phyloP scores from a whole-genome alignment of 2,329 filamentous ascomycete genomes.

The Phoma sp. region DNA sequence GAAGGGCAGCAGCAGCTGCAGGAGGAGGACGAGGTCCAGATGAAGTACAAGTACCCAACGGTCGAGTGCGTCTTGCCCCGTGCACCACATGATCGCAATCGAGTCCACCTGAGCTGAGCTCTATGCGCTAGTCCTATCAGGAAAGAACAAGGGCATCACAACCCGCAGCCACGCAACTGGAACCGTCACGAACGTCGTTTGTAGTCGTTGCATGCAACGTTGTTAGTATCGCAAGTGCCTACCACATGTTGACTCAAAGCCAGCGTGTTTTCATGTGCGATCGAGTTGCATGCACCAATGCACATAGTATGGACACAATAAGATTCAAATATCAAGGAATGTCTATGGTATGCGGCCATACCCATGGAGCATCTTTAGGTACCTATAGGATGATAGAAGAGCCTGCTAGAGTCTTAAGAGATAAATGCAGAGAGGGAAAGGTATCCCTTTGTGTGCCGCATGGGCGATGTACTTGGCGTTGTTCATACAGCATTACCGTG shows the following conservation, averaged over 20 bases:
- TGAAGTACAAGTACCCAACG: slow-evolving; percentile 15
- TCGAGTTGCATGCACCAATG: no score
- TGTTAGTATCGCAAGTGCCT: background rate
- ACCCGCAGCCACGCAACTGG: slow-evolving; percentile 2
- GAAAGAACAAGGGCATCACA: slow-evolving; percentile 6
- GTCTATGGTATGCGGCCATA: no score
- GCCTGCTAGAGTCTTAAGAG: no score
- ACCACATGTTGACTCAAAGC: background rate
- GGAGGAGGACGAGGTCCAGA: slow-evolving; percentile 1
- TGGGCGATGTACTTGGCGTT: no score
- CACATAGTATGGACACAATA: no score
- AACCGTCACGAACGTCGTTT: background rate
- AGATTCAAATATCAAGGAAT: no score
- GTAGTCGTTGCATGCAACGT: background rate
- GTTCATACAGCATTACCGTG: no score
- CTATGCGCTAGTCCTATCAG: slow-evolving; percentile 13
- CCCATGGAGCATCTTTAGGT: no score
- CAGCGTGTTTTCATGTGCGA: background rate
- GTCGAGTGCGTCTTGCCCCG: slow-evolving; percentile 7
- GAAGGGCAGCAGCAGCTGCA: background rate
- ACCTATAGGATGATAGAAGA: no score
- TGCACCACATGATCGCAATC: slow-evolving; percentile 16
- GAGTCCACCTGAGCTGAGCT: slow-evolving; percentile 11
- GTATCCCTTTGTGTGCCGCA: no score
- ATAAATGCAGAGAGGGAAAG: no score